A percentile compares a stretch with the other conserved stretches of the same genome.
Evolutionary conservation across 2,329 filamentous ascomycete species (phyloP).

Genomic region (Neurospora crassa): DNA sequence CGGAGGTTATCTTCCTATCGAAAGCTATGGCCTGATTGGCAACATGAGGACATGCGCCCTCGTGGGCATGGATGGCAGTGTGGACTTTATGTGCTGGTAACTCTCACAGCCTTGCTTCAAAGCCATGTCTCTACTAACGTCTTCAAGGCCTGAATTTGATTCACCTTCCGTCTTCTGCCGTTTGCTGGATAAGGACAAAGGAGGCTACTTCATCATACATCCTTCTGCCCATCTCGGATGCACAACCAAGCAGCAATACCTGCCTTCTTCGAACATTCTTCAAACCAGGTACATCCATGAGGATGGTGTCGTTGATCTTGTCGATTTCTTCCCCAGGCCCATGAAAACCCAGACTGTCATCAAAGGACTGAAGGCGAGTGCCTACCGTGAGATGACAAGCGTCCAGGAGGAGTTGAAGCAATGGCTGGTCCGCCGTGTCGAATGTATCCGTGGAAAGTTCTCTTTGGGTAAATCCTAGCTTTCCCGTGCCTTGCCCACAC

Average conservation of each 20-base stretch:
- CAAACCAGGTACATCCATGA: slow-evolving; percentile 72
- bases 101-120: background rate
- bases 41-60: slow-evolving; percentile 73
- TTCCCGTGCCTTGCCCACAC: background rate
- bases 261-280: slow-evolving; percentile 65
- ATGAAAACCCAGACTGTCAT: slow-evolving; percentile 45
- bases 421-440: slow-evolving; percentile 61
- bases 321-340: slow-evolving; percentile 69
- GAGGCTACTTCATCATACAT: slow-evolving; percentile 63
- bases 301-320: slow-evolving; percentile 61
- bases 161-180: slow-evolving; percentile 68
- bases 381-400: slow-evolving; percentile 42
- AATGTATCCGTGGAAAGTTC: slow-evolving; percentile 60
- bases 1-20: slow-evolving; percentile 51
- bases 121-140: background rate
- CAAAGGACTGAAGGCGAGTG: slow-evolving; percentile 36
- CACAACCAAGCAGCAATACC: slow-evolving; percentile 69
- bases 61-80: slow-evolving; percentile 62
- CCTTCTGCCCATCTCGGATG: slow-evolving; percentile 40
- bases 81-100: slow-evolving; percentile 72
- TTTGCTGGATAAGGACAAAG: slow-evolving; percentile 63
- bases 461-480: slow-evolving; percentile 37
- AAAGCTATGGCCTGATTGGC: slow-evolving; percentile 72
- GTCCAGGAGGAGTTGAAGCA: slow-evolving; percentile 56
- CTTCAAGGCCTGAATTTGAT: slow-evolving; percentile 62